A percentile compares a stretch with the other conserved stretches of the same genome.
Conservation (phyloP, 176 grass and related monocot genomes). For the Thalia dealbata region DNA sequence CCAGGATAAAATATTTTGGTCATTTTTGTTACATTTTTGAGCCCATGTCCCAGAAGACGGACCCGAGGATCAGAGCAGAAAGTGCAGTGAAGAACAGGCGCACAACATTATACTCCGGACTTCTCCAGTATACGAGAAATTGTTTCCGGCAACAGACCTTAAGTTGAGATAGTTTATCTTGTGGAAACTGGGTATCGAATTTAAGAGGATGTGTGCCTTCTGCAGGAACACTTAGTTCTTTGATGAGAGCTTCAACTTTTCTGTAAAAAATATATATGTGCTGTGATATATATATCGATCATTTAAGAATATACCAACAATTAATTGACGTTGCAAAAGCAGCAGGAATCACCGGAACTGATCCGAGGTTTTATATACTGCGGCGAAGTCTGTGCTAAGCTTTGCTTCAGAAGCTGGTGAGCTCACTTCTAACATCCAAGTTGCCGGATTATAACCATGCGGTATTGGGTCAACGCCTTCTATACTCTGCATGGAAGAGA, state of each 20-base stretch:
- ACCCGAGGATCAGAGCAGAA: constrained; percentile 44
- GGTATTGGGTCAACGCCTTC: constrained; percentile 37
- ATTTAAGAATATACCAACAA: neutral
- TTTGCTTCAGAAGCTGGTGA: constrained; percentile 52
- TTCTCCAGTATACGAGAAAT: constrained; percentile 71
- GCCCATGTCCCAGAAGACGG: constrained; percentile 64
- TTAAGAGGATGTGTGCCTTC: constrained; percentile 35
- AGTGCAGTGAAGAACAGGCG: constrained; percentile 51
- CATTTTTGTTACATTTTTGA: constrained; percentile 29
- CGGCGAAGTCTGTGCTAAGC: constrained; percentile 53
- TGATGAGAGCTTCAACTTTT: constrained; percentile 40
- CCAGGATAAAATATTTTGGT: neutral
- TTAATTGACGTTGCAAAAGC: neutral
- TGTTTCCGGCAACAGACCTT: constrained; percentile 42
- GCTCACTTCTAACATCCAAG: constrained; percentile 75
- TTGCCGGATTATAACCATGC: constrained; percentile 69
- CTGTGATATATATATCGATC: neutral
- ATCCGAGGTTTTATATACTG: constrained; percentile 46
- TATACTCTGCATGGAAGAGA: constrained; percentile 29
- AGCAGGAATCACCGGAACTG: constrained; percentile 41
- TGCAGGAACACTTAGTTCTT: constrained; percentile 36
- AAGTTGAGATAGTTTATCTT: constrained; percentile 44
- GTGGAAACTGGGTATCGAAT: constrained; percentile 48
- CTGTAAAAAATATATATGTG: constrained; percentile 7
- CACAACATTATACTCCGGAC: constrained; percentile 57